phyloP scores from a whole-genome alignment of 2,329 filamentous ascomycete species.

The Exophiala sideris region DNA sequence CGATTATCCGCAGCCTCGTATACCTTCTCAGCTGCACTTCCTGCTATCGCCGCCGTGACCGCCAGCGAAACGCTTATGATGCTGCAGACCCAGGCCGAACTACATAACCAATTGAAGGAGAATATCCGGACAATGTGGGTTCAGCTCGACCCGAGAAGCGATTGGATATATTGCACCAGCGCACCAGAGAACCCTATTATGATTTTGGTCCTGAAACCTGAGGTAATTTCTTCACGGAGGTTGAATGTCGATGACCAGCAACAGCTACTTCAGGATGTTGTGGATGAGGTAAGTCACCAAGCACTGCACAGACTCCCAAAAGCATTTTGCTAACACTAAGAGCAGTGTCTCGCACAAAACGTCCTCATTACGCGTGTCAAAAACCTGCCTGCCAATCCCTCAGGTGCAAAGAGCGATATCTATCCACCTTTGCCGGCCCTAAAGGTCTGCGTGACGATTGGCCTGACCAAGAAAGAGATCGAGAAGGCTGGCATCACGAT shows the following conservation, averaged over 20 bases:
- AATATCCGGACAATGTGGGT: conserved; percentile 81
- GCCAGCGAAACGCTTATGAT: conserved; percentile 86
- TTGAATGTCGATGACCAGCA: conserved; percentile 76
- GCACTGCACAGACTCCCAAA: background rate
- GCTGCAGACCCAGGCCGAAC: conserved; percentile 81
- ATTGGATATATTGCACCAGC: conserved; percentile 85
- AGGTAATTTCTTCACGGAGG: conserved; percentile 69
- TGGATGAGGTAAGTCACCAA: conserved; percentile 77
- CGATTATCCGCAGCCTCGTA: conserved; percentile 89
- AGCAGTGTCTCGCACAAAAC: conserved; percentile 75
- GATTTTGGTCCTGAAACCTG: conserved; percentile 76
- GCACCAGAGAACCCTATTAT: conserved; percentile 81
- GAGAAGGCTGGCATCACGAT: conserved; percentile 89
- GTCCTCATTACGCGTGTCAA: conserved; percentile 88
- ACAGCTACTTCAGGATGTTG: conserved; percentile 77
- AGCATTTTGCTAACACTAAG: conserved; percentile 12
- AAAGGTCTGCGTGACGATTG: conserved; percentile 86
- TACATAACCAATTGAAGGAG: conserved; percentile 74
- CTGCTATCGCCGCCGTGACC: conserved; percentile 91
- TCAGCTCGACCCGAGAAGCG: conserved; percentile 86
- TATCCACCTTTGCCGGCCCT: conserved; percentile 69
- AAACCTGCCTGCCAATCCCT: conserved; percentile 63
- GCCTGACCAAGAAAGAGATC: conserved; percentile 86
- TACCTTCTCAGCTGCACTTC: conserved; percentile 91
- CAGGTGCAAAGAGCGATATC: conserved; percentile 64